Evolutionary conservation across 352 stramenopile species (phyloP), one percentile per base, ranked within the genome.

Genomic region (Albugo laibachii): DNA sequence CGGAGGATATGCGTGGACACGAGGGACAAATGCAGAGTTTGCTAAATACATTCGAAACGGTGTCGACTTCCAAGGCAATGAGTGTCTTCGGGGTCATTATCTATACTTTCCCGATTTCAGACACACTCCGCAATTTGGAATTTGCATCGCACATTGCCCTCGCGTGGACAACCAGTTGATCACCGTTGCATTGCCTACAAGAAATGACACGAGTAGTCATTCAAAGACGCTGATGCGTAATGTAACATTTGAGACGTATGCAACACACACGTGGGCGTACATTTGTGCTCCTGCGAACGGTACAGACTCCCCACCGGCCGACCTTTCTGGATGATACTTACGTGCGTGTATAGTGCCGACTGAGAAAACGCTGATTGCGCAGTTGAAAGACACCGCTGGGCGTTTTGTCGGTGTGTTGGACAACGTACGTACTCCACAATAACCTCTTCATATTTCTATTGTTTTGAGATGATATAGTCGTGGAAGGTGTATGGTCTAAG

Each of bases 1-100:
- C 12, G 70, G 63, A 21, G 62, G 80, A 18, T 64, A 73, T 10
- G 68, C 76, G 14, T 79, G 83, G 21, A 75, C 71, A 12, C 68
- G 66, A 16, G 61, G 86, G 43, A 82, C 63, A 39, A 82, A 71
- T 40, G 59, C 60, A 8, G 59, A 59, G n/a, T 86, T 82, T 44
- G 73, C 72, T 24, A 67, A 83, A 48, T 80, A 84, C 51, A 81
- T 89, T 50, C 76, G 74, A 36, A 75, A 77, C 48, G 70, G 72
- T 18, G 69, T 89, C 36, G 73, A 89, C 51, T 89, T 80, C 50
- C 62, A 74, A 11, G 76, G 76, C 21, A 55, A 67, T 2, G 44
- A 63, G 24, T 89, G 76, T 53, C 24, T 31, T 8, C 3, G 8
- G 24, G 69, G 60, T 12, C 5, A n/a, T 1, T 81, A 76, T 45